These are phyloP conservation scores for Schizosaccharomyces versatilis DNA, from an alignment of 1,139 yeast genomes.

Conservation along the genomic window DNA sequence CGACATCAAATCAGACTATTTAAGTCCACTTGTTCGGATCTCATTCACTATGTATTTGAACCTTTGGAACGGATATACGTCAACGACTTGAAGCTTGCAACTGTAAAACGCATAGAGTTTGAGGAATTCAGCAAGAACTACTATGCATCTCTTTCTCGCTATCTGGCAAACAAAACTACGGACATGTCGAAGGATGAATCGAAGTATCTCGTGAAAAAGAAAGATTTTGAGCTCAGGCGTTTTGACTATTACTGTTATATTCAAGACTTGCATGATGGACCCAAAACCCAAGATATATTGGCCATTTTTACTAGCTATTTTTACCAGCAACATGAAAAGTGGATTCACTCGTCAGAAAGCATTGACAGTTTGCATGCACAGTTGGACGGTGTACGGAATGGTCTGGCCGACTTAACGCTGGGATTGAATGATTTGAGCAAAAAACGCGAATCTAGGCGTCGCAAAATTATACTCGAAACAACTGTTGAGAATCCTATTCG, in stretches of 20 bases:
- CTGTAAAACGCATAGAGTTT: slow-evolving; percentile 30
- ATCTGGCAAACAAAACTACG: slow-evolving; percentile 39
- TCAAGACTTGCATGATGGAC: slow-evolving; percentile 34
- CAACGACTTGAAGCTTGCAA: slow-evolving; percentile 23
- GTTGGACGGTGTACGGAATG: too few relatives aligned
- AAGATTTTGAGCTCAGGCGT: slow-evolving; percentile 43
- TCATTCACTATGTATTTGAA: slow-evolving; percentile 20
- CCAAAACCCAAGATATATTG: slow-evolving; percentile 23
- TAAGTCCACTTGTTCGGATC: slow-evolving; percentile 13
- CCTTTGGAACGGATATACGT: slow-evolving; percentile 24
- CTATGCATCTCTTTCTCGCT: slow-evolving; percentile 52
- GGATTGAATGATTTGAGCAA: too few relatives aligned
- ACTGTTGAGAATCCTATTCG: too few relatives aligned
- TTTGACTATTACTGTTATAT: slow-evolving; percentile 49
- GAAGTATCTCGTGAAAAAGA: slow-evolving; percentile 37
- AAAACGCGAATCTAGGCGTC: too few relatives aligned
- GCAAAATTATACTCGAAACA: too few relatives aligned
- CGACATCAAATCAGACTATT: slow-evolving; percentile 11
- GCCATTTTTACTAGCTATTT: slow-evolving; percentile 20
- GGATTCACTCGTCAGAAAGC: too few relatives aligned
- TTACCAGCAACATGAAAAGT: not conserved
- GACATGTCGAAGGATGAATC: slow-evolving; percentile 23
- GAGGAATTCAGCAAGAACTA: slow-evolving; percentile 55
- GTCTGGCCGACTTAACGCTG: too few relatives aligned
- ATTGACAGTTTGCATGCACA: too few relatives aligned